Base-by-base conservation (phyloP, 2,329 filamentous ascomycete species). In the Penicillium digitatum region DNA sequence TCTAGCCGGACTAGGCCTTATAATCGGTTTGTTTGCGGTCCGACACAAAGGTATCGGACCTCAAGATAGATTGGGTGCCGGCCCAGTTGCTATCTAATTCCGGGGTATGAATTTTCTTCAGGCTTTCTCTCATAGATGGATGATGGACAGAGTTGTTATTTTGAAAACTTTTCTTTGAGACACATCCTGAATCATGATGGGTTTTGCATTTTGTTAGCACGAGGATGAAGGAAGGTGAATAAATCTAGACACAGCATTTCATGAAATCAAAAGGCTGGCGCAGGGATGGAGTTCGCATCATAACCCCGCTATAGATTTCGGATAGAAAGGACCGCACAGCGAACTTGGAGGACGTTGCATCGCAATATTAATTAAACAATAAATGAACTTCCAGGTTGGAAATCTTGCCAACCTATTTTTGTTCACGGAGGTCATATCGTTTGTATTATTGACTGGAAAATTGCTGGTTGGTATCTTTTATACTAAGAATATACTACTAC, bases 381-480 rank as follows among this genome's bases (percentile, higher is more conserved):
- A 4, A 18, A 16, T 8, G 14, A 5, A 27, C 3, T 27, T 12
- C 16, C 7, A 8, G 7, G 4, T 43, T 14, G 3, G 18, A 6
- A 39, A 18, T 7, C 16, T n/a, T 42, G 7, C 39, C 5, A n/a
- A n/a, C n/a, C n/a, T 37, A 68, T 72, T 35, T 56, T 72, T 40
- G 60, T 60, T 18, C 64, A 64, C 7, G 73, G 69, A 5, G 72
- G 76, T 49, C 62, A 72, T 5, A 63, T 83, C 29, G 71, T 75
- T 37, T 77, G 76, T 8, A 63, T 69, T 27, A 53, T 70, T 58
- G 64, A 69, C 48, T 69, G 62, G 67, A 66, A 69, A 57, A 66
- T 66, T 27, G 63, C 69, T 53, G 65, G 69, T 29, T 70, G 64
- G 67, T 71, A 66, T 61, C 66, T 62, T 24, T 63, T 53, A 37